phyloP scores from a whole-genome alignment of 192 early-diverging fungal species.

The Coemansia sp. region DNA sequence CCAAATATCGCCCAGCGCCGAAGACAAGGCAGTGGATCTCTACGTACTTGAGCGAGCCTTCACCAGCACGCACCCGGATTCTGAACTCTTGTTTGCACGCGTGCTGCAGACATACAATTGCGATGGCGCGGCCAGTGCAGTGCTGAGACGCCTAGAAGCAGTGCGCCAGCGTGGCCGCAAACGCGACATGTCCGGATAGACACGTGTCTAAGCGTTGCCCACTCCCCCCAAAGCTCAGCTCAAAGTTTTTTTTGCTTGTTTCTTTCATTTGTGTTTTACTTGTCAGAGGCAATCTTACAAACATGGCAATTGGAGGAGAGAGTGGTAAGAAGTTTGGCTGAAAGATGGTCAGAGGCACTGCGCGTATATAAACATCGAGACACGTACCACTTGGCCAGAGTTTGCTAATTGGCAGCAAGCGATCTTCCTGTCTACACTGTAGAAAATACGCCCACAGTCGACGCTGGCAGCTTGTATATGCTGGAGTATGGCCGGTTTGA shows the following conservation, averaged over 20 bases:
- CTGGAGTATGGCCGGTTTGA: slow-evolving; percentile 46
- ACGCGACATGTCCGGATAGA: slow-evolving; percentile 74
- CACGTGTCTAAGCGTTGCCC: neutral
- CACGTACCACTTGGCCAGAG: neutral
- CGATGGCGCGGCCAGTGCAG: slow-evolving; percentile 61
- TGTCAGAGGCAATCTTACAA: neutral
- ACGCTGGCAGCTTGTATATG: slow-evolving; percentile 31
- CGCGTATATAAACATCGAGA: neutral
- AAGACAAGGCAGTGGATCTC: slow-evolving; percentile 98
- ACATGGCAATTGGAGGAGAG: slow-evolving; percentile 20
- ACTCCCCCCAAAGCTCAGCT: too few relatives aligned
- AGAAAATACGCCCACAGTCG: slow-evolving; percentile 15
- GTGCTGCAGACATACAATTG: slow-evolving; percentile 70
- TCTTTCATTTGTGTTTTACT: neutral
- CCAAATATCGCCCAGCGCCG: slow-evolving; percentile 74
- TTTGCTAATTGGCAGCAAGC: neutral
- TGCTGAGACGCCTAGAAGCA: slow-evolving; percentile 74
- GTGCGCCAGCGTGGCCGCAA: slow-evolving; percentile 81
- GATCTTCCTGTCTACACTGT: neutral
- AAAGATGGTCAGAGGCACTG: neutral
- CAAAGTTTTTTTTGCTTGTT: neutral
- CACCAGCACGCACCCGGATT: slow-evolving; percentile 87
- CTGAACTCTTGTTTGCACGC: slow-evolving; percentile 70
- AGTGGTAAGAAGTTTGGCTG: neutral
- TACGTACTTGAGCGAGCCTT: slow-evolving; percentile 98